Base-by-base conservation (phyloP, 83 land plant genomes). In the Isoetes engelmannii region DNA sequence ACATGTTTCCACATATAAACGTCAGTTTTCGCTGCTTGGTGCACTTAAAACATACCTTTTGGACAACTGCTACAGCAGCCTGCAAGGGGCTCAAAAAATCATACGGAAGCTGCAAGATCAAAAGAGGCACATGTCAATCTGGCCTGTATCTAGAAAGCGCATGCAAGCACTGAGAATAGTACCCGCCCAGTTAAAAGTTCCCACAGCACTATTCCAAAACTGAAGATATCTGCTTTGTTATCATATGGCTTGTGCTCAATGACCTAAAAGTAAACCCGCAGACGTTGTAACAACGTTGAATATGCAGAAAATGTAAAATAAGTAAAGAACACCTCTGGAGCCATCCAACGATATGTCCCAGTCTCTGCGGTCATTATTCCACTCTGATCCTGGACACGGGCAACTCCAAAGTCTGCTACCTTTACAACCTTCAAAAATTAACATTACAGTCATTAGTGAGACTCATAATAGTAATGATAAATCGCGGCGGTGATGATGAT, bases 211-310 rank as follows among this genome's bases (percentile, higher is more conserved):
- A 93, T 63, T 58, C 90, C 98, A 64, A 90, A 93, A 73, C 98
- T 93, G 71, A 90, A 93, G 70, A 93, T 84, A 70, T 93, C 98
- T 60, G 92, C 98, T 71, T 88, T 93, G 65, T 74, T 89, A 77
- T 86, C 97, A 74, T 93, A 93, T 46, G 97, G 90, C 69, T 93
- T 93, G 80, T 93, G 98, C 73, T 93, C 99, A 57, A 94, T 94
- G 8, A 94, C 89, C 90, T 93, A 68, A 69, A 76, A 61, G 42
- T 48, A 6, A 57, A 47, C n/a, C 17, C 9, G 2, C 45, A 13
- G 54, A 51, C 53, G 12, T 49, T 12, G 54, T 51, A 51, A 3
- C n/a, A 10, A 3, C 3, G 15, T 51, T 51, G 54, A 15, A 15
- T 51, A 15, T 12, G 13, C 17, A 17, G 10, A 61, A 9, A 17